phyloP scores from a whole-genome alignment of 495 filamentous ascomycete species.

The Xylaria nigripes region DNA sequence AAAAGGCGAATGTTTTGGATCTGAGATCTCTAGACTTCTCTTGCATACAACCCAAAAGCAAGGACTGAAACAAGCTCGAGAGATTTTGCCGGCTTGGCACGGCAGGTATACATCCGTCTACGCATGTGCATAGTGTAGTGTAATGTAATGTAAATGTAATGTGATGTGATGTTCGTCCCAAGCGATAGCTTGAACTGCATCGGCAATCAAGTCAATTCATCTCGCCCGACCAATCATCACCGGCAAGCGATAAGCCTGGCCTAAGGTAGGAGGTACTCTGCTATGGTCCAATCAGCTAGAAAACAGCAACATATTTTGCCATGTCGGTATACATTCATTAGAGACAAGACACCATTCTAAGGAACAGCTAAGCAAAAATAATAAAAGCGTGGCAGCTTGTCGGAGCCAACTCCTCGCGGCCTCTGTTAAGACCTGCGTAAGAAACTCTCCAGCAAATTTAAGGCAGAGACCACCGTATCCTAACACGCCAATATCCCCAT shows the following conservation, averaged over 20 bases:
- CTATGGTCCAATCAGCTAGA: not conserved
- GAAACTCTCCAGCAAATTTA: not conserved
- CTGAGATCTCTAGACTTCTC: not conserved
- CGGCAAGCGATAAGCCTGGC: no score
- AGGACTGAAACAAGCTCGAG: not conserved
- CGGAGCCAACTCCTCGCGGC: constrained; percentile 1
- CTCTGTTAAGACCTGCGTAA: not conserved
- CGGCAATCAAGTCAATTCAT: not conserved
- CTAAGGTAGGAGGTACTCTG: not conserved
- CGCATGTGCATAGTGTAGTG: no score
- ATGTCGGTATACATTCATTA: not conserved
- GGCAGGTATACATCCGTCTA: not conserved
- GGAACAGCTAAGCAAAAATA: constrained; percentile 4
- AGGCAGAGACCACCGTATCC: not conserved
- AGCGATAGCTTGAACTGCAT: no score
- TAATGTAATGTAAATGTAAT: no score
- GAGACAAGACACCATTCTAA: constrained; percentile 17
- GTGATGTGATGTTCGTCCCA: no score
- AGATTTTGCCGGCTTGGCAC: not conserved
- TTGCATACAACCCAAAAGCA: not conserved
- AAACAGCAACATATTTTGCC: not conserved
- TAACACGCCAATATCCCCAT: not conserved
- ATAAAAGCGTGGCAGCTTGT: constrained; percentile 2
- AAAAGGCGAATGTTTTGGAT: no score
- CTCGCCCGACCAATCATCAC: not conserved